Evolutionary conservation across 768 basidiomycete genomes (phyloP).

Genomic region (Trametes elegans): DNA sequence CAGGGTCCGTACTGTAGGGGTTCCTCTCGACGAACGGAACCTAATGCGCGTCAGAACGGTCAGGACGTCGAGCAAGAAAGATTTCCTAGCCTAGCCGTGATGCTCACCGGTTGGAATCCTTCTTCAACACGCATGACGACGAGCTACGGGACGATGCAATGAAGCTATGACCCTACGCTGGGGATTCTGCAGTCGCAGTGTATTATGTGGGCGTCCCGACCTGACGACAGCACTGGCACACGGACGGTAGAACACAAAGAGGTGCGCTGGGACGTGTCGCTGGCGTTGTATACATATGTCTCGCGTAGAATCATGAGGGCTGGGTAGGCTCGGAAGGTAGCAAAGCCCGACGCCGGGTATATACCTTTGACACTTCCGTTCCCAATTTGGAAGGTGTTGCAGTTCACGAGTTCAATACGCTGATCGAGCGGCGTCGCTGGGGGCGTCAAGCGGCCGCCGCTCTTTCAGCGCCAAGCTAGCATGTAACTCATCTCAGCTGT

Average conservation of each 20-base stretch:
- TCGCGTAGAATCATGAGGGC: slow-evolving; percentile 2
- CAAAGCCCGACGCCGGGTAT: slow-evolving; percentile 1
- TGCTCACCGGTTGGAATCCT: slow-evolving; percentile 58
- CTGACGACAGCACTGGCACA: neutral
- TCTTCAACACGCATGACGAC: slow-evolving; percentile 59
- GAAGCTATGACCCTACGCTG: neutral
- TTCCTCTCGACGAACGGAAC: slow-evolving; percentile 54
- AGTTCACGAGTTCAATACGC: neutral
- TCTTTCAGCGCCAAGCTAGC: neutral
- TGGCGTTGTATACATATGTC: neutral
- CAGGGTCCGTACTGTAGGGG: slow-evolving; percentile 59
- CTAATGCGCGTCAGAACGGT: slow-evolving; percentile 31
- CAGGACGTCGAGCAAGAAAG: neutral
- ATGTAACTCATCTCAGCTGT: neutral
- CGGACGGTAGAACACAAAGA: neutral
- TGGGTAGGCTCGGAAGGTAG: neutral
- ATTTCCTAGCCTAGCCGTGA: neutral
- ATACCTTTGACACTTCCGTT: neutral
- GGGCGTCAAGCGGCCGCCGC: neutral
- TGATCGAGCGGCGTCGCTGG: neutral
- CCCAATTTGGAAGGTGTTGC: slow-evolving; percentile 10
- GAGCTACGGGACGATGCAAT: neutral
- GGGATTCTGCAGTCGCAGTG: neutral
- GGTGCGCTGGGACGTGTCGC: neutral
- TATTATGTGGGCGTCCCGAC: neutral